A percentile compares a stretch with the other conserved stretches of the same genome.
These are phyloP conservation scores for Dactylellina drechsleri DNA, from an alignment of 2,329 filamentous ascomycete genomes.

Conservation along the genomic window DNA sequence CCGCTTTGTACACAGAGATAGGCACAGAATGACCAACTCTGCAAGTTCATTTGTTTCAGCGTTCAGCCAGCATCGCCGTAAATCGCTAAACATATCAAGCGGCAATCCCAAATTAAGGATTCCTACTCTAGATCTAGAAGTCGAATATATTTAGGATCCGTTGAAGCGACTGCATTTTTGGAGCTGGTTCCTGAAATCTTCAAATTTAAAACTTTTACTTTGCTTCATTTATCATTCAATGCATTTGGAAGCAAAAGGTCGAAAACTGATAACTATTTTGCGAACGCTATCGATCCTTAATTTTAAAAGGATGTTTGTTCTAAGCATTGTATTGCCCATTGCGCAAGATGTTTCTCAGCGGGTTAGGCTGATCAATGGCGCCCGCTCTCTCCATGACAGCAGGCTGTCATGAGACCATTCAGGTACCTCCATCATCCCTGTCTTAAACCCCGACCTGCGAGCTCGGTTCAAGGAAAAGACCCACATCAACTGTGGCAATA, in stretches of 20 bases:
- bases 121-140: constrained; percentile 1
- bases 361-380: constrained; percentile 24
- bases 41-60: constrained; percentile 49
- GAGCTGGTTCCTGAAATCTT: neutral
- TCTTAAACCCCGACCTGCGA: constrained; percentile 36
- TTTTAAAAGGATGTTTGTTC: constrained; percentile 4
- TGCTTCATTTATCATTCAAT: neutral
- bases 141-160: constrained; percentile 25
- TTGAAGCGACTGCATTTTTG: constrained; percentile 13
- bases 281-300: neutral
- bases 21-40: constrained; percentile 30
- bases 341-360: constrained; percentile 17
- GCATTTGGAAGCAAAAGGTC: neutral
- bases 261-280: constrained; percentile 7
- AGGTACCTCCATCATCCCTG: constrained; percentile 40
- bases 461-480: constrained; percentile 29
- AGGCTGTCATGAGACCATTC: constrained; percentile 47
- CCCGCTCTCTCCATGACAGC: constrained; percentile 25
- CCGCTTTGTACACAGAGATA: constrained; percentile 29
- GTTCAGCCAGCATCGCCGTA: constrained; percentile 32
- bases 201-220: neutral
- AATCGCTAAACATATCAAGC: constrained; percentile 6
- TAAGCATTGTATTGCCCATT: constrained; percentile 6
- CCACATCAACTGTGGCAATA: constrained; percentile 15
- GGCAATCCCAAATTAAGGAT: constrained; percentile 12